Evolutionary conservation across 768 basidiomycete species (phyloP), one percentile per base, ranked within the genome.

Genomic region (Mrakia blollopis): DNA sequence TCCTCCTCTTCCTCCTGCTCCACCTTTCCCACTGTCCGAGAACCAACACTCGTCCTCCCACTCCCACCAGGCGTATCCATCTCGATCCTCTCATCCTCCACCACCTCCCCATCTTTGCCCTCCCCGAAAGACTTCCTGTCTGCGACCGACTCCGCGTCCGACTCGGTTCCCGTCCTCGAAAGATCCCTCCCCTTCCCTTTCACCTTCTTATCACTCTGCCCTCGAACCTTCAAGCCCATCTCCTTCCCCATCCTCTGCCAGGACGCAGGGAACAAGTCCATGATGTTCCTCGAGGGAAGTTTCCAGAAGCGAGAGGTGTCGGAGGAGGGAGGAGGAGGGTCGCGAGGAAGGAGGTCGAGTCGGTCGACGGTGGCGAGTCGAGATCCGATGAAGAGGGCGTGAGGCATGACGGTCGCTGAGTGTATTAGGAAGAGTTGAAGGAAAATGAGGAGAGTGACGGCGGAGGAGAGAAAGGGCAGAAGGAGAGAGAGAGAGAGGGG

Each of bases 321-420:
- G 9, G 68, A 25, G 9, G 68, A 25, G 9, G 76, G 54, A 3
- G 68, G 57, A 1, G 44, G 2, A 3, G 71, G 37, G 18, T n/a
- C n/a, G 25, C 35, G 28, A 57, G 76, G 76, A 7, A 77, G 71
- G n/a, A 77, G 61, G 47, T 67, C 84, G 21, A 92, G 81, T 63
- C 94, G 86, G 76, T 94, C 90, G 81, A 94, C 91, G 0, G 92
- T 93, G 3, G 93, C 90, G 7, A 97, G 88, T 41, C 89, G 88
- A 3, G 92, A 93, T 8, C 94, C 94, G 23, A 97, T 86, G 85
- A 92, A 94, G n/a, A 97, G 86, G 77, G 90, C 91, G 83, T 95
- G 94, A 0, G 94, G 94, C 94, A 95, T 95, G 77, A 94, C 90
- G 3, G 93, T 97, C 1, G 93, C 92, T 50, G 47, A n/a, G n/a